Conservation (phyloP, 2,329 filamentous ascomycete species). For the Arthrobotrys conoides region DNA sequence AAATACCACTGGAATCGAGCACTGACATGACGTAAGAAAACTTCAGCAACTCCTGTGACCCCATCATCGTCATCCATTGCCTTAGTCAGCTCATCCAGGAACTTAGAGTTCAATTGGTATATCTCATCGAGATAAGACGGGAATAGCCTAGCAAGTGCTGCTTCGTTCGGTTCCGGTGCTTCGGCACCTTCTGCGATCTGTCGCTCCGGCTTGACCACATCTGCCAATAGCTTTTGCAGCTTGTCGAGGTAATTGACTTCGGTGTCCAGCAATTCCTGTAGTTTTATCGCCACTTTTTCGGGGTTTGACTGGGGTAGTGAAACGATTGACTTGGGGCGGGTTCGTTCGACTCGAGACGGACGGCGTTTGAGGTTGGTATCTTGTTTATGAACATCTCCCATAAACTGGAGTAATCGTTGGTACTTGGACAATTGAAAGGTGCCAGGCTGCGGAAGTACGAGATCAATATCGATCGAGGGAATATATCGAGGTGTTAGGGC, state of each 20-base stretch:
- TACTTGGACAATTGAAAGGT: constrained; percentile 47
- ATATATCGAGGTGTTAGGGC: constrained; percentile 85
- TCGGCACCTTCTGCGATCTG: constrained; percentile 47
- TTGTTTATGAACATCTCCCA: constrained; percentile 62
- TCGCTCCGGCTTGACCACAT: constrained; percentile 74
- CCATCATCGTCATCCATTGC: constrained; percentile 77
- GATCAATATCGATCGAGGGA: constrained; percentile 87
- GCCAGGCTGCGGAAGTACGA: constrained; percentile 82
- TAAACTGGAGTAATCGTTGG: constrained; percentile 73
- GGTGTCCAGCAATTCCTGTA: constrained; percentile 77
- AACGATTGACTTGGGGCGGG: constrained; percentile 54
- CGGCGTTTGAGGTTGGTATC: constrained; percentile 70
- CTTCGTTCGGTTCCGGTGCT: constrained; percentile 72
- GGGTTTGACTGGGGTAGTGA: constrained; percentile 66
- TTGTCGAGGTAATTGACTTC: constrained; percentile 94
- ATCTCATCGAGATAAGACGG: constrained; percentile 85
- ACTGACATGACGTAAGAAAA: constrained; percentile 62
- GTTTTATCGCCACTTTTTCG: constrained; percentile 74
- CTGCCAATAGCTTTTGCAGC: constrained; percentile 83
- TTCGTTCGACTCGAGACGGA: constrained; percentile 56
- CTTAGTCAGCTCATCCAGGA: constrained; percentile 81
- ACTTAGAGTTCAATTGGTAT: constrained; percentile 82
- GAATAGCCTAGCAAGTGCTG: constrained; percentile 82
- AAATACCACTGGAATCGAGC: background rate
- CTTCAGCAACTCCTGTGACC: constrained; percentile 62